phyloP scores from a whole-genome alignment of 768 basidiomycete species.

The Cystobasidiopsis lactophilus region DNA sequence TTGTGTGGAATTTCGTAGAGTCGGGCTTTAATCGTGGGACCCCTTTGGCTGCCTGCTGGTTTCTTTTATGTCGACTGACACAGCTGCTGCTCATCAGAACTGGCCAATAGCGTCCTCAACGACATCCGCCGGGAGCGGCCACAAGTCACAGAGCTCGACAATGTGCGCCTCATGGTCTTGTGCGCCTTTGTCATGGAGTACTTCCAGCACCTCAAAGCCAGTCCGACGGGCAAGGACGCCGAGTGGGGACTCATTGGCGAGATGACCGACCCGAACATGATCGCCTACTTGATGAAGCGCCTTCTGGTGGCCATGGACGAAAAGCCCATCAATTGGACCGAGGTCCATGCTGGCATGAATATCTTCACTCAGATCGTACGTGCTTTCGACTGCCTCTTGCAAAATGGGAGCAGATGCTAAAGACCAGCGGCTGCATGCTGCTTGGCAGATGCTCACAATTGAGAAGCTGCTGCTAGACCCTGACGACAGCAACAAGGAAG shows the following conservation, averaged over 20 bases:
- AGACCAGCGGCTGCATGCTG: background rate
- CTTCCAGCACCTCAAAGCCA: constrained; percentile 35
- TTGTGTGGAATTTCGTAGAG: constrained; percentile 53
- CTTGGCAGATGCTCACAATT: constrained; percentile 45
- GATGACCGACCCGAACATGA: constrained; percentile 65
- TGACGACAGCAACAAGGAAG: constrained; percentile 41
- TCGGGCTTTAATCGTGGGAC: constrained; percentile 68
- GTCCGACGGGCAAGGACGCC: constrained; percentile 21
- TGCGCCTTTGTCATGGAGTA: constrained; percentile 83
- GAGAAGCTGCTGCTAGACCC: constrained; percentile 47
- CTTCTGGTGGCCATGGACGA: constrained; percentile 80
- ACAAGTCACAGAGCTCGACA: constrained; percentile 86
- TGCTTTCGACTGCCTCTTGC: background rate
- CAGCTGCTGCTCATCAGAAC: no score
- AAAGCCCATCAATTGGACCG: constrained; percentile 88
- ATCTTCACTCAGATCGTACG: constrained; percentile 64
- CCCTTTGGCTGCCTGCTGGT: constrained; percentile 15
- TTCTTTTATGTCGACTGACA: no score
- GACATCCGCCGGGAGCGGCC: constrained; percentile 81
- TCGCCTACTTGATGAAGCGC: constrained; percentile 69
- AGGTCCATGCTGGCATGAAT: constrained; percentile 80
- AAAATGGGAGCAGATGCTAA: background rate
- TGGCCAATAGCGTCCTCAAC: constrained; percentile 60
- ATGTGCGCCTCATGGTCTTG: constrained; percentile 64
- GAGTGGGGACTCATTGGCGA: constrained; percentile 41